These are phyloP conservation scores for Ophiostoma piceae DNA, from an alignment of 2,329 filamentous ascomycete genomes.

Conservation along the genomic window DNA sequence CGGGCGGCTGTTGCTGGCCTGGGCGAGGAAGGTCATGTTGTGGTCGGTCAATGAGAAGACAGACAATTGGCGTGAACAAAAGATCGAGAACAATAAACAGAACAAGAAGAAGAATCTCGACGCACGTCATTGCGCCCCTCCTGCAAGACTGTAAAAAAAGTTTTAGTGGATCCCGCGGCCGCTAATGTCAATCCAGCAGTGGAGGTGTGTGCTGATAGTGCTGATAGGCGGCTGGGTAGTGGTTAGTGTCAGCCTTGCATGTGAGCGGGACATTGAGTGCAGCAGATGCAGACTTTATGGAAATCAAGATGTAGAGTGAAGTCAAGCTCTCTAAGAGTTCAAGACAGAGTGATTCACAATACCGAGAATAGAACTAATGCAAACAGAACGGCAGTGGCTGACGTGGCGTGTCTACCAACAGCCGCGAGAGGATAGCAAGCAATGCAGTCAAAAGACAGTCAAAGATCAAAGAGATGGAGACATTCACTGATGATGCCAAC, in stretches of 20 bases:
- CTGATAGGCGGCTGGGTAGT: background rate
- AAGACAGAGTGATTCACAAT: too few species aligned
- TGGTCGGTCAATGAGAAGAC: background rate
- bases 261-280: too few species aligned
- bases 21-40: constrained; percentile 38
- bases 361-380: too few species aligned
- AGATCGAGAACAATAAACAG: background rate
- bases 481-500: constrained; percentile 13
- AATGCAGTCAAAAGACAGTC: background rate
- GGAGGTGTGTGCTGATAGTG: background rate
- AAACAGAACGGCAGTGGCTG: background rate
- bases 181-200: constrained; percentile 17
- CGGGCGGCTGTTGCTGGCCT: constrained; percentile 42
- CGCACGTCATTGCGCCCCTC: constrained; percentile 16
- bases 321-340: too few species aligned
- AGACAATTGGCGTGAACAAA: too few species aligned
- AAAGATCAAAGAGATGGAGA: background rate
- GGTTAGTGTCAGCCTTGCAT: constrained; percentile 13
- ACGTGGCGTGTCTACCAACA: background rate
- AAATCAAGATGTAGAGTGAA: too few species aligned
- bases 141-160: background rate
- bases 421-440: background rate
- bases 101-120: constrained; percentile 1
- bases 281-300: too few species aligned
- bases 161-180: constrained; percentile 19